Conservation (phyloP, 106 monocot species). For the Alisma plantagoaquatica region DNA sequence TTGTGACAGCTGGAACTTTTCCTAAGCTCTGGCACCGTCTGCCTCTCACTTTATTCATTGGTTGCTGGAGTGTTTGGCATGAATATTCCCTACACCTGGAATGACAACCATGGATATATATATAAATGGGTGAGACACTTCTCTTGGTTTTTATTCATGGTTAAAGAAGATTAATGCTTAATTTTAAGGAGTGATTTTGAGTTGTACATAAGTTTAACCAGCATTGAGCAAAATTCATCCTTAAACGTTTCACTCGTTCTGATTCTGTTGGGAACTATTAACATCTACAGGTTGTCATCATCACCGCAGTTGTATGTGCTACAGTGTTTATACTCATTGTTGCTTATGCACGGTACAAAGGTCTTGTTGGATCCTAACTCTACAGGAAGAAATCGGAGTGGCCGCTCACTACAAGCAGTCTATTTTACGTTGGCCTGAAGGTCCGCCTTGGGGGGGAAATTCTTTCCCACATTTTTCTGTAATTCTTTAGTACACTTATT, state of each 20-base stretch:
- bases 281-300: slow-evolving; percentile 48
- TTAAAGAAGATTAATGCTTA: no score
- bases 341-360: slow-evolving; percentile 81
- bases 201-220: no score
- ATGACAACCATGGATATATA: slow-evolving; percentile 48
- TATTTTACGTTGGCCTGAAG: no score
- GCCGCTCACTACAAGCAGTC: no score
- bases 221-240: no score
- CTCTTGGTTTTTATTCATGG: not conserved
- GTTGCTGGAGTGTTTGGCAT: slow-evolving; percentile 94
- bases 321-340: slow-evolving; percentile 53
- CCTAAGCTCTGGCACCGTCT: slow-evolving; percentile 76
- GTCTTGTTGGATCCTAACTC: slow-evolving; percentile 75
- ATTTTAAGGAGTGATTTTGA: no score
- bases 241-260: not conserved
- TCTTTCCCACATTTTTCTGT: no score
- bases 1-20: slow-evolving; percentile 92
- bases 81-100: slow-evolving; percentile 96
- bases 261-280: not conserved
- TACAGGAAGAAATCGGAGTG: no score
- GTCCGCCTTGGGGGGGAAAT: no score
- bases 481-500: no score
- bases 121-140: slow-evolving; percentile 68
- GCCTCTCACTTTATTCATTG: slow-evolving; percentile 73
- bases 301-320: slow-evolving; percentile 32